Base-by-base conservation (phyloP, 169 alveolate species). In the Cryptosporidium muris region DNA sequence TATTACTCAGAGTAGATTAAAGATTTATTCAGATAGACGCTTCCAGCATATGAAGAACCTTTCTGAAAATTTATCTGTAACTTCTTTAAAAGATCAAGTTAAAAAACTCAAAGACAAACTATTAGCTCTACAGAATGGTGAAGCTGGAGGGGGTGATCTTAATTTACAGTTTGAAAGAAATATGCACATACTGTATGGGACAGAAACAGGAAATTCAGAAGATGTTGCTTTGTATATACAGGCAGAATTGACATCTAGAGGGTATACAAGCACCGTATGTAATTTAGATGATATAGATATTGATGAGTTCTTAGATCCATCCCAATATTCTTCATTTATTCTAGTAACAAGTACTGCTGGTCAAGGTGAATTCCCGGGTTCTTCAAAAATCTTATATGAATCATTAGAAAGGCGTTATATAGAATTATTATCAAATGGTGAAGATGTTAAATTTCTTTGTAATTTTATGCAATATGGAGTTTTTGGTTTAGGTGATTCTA, bases 401-500 rank as follows among this genome's bases (percentile, higher is more conserved):
- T 38, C 58, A 12, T 49, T 82, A 53, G 37, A 16, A 25, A 62
- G 38, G 1, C 47, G 51, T 12, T 51, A 49, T 8, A 36, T 51
- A 16, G 64, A 36, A 40, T 9, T 16, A 9, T 5, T 53, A 53
- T 5, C 6, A 9, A 47, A 80, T n/a, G 16, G 7, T 3, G 65
- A 51, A 12, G 64, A 66, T 48, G 37, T n/a, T 40, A 40, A 16
- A 48, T 40, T 38, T 25, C 51, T 68, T 36, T 81, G 67, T 43
- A 58, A 40, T 58, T 62, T 56, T 47, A 74, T 74, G 67, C 54
- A 54, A 34, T 74, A 62, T 67, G 90, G 82, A 14, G 68, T 89
- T 36, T 89, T 89, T 67, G 92, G 92, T 34, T 88, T 89, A 5
- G 92, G 92, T 36, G 92, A 89, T 53, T 65, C 90, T 45, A 81